Conservation (phyloP, 31 red algal genomes). For the Porphyra umbilicalis region DNA sequence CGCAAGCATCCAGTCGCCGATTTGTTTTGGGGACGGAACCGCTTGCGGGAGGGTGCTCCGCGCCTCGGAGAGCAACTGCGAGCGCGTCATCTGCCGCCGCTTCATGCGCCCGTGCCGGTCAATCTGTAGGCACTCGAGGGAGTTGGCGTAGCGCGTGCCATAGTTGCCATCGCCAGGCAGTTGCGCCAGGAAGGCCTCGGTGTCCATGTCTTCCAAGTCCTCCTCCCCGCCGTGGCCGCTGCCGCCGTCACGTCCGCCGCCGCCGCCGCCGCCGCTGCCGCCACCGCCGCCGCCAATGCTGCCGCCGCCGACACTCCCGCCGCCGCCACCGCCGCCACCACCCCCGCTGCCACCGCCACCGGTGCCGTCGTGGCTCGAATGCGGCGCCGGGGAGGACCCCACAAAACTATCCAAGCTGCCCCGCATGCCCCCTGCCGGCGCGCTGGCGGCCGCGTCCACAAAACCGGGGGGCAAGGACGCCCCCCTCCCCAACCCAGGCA, state of each 20-base stretch:
- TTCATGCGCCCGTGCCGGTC: constrained; percentile 17
- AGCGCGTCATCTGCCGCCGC: constrained; percentile 27
- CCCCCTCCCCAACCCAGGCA: not conserved
- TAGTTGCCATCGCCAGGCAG: not conserved
- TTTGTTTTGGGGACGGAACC: constrained; percentile 20
- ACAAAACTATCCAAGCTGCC: not conserved
- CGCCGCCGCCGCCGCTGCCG: not conserved
- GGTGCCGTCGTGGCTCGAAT: not conserved
- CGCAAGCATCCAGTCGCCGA: constrained; percentile 13
- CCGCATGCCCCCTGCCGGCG: not conserved
- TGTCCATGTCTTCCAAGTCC: not conserved
- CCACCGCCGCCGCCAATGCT: not conserved
- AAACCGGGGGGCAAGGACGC: not conserved
- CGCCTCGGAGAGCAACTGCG: constrained; percentile 46
- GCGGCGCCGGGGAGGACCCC: not conserved
- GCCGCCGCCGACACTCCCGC: not conserved
- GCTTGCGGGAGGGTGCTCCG: constrained; percentile 21
- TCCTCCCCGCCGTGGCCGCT: not conserved
- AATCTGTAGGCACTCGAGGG: constrained; percentile 46
- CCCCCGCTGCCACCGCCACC: not conserved
- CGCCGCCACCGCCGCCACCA: not conserved
- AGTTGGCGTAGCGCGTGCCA: not conserved
- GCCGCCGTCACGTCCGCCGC: not conserved
- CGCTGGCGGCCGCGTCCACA: not conserved
- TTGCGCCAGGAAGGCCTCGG: not conserved